Evolutionary conservation across 441 rosid species (phyloP).

Genomic region (Melastoma candidum): DNA sequence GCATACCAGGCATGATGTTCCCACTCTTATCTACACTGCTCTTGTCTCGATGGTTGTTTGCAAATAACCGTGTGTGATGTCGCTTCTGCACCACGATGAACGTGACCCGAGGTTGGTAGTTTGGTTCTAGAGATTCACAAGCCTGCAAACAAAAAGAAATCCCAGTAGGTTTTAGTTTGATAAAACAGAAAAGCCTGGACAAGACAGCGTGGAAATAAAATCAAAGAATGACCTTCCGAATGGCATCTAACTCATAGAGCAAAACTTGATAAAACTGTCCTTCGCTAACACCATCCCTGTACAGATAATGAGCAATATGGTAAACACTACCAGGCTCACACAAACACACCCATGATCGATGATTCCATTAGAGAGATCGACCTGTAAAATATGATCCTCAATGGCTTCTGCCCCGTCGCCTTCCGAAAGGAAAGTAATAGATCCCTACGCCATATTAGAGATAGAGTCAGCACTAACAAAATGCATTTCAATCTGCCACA

Average conservation of each 20-base stretch:
- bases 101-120: slow-evolving; percentile 92
- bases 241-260: slow-evolving; percentile 89
- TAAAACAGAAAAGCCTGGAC: too few species aligned
- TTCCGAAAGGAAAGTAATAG: slow-evolving; percentile 84
- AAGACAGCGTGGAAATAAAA: too few species aligned
- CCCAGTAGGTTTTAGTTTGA: too few species aligned
- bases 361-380: slow-evolving; percentile 10
- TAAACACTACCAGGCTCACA: background rate
- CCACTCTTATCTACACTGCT: slow-evolving; percentile 88
- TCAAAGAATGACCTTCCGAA: slow-evolving; percentile 51
- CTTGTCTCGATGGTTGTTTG: slow-evolving; percentile 86
- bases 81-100: slow-evolving; percentile 94
- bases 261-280: slow-evolving; percentile 97
- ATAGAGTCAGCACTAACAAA: background rate
- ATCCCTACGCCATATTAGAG: slow-evolving; percentile 41
- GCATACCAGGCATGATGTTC: slow-evolving; percentile 79
- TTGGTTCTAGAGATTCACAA: slow-evolving; percentile 93
- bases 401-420: slow-evolving; percentile 95
- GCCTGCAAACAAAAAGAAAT: slow-evolving; percentile 35
- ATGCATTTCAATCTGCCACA: background rate
- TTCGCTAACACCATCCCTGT: slow-evolving; percentile 97
- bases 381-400: slow-evolving; percentile 94
- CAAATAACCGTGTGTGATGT: slow-evolving; percentile 87
- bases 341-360: background rate
- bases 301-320: background rate